These are phyloP conservation scores for Aethionema arabicum DNA, from an alignment of 345 rosid genomes.

Conservation along the genomic window DNA sequence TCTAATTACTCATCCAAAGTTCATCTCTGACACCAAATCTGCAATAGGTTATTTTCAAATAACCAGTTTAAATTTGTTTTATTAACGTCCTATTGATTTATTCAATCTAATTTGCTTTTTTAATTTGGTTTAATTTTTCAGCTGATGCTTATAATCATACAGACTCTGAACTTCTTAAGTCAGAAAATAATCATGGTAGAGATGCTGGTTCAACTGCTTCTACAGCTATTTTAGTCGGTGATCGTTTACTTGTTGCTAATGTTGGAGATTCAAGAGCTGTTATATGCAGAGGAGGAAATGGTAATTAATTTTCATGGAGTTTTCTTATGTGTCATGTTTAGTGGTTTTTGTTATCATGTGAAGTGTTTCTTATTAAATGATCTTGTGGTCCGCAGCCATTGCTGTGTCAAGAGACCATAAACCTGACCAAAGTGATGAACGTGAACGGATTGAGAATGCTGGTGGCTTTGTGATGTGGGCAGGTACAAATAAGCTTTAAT, in stretches of 20 bases:
- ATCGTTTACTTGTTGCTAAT: constrained; percentile 91
- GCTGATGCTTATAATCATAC: constrained; percentile 93
- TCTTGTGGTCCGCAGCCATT: constrained; percentile 51
- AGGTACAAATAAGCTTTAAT: constrained; percentile 44
- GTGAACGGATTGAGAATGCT: constrained; percentile 96
- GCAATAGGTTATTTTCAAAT: constrained; percentile 65
- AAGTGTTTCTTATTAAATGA: constrained; percentile 1
- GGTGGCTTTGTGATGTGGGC: constrained; percentile 99
- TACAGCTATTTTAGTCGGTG: constrained; percentile 90
- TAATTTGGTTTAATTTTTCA: constrained; percentile 28
- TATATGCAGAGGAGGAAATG: constrained; percentile 86
- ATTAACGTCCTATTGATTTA: not conserved
- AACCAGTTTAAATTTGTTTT: constrained; percentile 2
- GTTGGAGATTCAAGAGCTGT: constrained; percentile 99
- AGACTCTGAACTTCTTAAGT: constrained; percentile 88
- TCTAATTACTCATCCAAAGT: constrained; percentile 90
- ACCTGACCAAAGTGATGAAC: constrained; percentile 97
- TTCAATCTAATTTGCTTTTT: not conserved
- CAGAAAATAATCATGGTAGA: constrained; percentile 78
- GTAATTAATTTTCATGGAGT: constrained; percentile 34
- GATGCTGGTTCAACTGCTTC: constrained; percentile 99
- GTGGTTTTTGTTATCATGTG: not conserved
- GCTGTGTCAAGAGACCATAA: constrained; percentile 98
- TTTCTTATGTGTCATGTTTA: not conserved
- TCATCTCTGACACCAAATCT: constrained; percentile 90